Evolutionary conservation across 352 stramenopile genomes (phyloP).

Genomic region (Phytophthora constricta): DNA sequence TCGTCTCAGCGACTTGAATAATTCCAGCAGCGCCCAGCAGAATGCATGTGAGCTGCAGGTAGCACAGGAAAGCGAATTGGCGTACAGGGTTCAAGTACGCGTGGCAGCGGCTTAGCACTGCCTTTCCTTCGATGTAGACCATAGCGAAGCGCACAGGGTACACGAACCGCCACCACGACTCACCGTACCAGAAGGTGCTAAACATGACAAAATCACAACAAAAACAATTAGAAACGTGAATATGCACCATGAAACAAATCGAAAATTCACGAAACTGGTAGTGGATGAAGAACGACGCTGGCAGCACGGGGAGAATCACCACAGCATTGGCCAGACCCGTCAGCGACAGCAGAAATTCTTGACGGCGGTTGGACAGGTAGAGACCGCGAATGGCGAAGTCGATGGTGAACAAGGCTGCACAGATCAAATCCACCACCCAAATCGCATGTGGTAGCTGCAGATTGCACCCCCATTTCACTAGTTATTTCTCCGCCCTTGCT

Average conservation of each 20-base stretch:
- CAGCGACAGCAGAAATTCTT: conserved; percentile 72
- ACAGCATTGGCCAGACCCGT: conserved; percentile 58
- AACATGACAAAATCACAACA: conserved; percentile 2
- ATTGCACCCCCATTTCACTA: background rate
- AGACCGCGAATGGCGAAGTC: conserved; percentile 80
- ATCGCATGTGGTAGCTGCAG: conserved; percentile 69
- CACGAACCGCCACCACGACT: conserved; percentile 81
- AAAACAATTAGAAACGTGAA: background rate
- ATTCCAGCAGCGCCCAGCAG: conserved; percentile 77
- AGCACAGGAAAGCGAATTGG: conserved; percentile 84
- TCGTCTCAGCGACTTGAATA: conserved; percentile 88
- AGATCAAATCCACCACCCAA: conserved; percentile 75
- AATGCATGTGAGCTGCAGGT: conserved; percentile 83
- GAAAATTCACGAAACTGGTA: conserved; percentile 65
- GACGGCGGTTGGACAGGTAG: conserved; percentile 69
- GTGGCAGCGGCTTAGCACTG: conserved; percentile 83
- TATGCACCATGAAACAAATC: background rate
- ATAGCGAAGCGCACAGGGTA: conserved; percentile 87
- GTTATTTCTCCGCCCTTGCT: too few species aligned
- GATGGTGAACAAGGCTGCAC: conserved; percentile 62
- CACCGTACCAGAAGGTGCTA: conserved; percentile 83
- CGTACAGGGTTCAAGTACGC: conserved; percentile 77
- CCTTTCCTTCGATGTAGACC: conserved; percentile 78
- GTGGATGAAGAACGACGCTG: conserved; percentile 72
- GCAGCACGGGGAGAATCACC: conserved; percentile 79